These are phyloP conservation scores for Penicillium daleae DNA, from an alignment of 495 filamentous ascomycete genomes.

Conservation along the genomic window DNA sequence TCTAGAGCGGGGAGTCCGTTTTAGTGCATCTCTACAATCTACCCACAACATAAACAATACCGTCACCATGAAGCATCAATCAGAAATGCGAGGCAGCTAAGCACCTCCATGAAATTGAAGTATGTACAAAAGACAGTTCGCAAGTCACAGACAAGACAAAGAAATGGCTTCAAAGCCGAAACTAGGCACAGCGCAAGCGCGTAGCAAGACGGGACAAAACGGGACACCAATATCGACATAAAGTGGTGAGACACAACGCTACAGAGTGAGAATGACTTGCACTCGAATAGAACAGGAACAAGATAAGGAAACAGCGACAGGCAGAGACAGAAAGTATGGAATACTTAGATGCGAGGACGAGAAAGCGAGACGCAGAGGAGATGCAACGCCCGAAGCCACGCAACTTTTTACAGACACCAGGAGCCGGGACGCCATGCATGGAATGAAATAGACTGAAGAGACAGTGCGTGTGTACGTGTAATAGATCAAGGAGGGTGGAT, in stretches of 20 bases:
- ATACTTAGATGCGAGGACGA: conserved; percentile 13
- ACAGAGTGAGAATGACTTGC: conserved; percentile 24
- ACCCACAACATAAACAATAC: background rate
- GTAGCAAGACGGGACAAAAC: background rate
- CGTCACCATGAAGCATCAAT: background rate
- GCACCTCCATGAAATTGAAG: background rate
- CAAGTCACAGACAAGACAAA: conserved; percentile 4
- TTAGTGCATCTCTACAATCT: no score
- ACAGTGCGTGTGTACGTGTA: background rate
- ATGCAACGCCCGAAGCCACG: conserved; percentile 20
- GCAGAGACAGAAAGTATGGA: background rate
- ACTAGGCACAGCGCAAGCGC: conserved; percentile 1
- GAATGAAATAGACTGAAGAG: background rate
- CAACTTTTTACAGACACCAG: conserved; percentile 22
- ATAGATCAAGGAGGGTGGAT: background rate
- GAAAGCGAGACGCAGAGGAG: conserved; percentile 8
- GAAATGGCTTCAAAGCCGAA: background rate
- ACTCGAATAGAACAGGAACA: conserved; percentile 11
- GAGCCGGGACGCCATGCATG: conserved; percentile 27
- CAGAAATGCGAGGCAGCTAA: background rate
- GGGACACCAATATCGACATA: conserved; percentile 8
- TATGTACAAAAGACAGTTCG: conserved; percentile 2
- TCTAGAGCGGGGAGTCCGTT: no score
- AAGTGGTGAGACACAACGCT: conserved; percentile 25
- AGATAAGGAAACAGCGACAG: background rate